Evolutionary conservation across 768 basidiomycete genomes (phyloP), one percentile per base, ranked within the genome.

Genomic region (Lyophyllum shimeji): DNA sequence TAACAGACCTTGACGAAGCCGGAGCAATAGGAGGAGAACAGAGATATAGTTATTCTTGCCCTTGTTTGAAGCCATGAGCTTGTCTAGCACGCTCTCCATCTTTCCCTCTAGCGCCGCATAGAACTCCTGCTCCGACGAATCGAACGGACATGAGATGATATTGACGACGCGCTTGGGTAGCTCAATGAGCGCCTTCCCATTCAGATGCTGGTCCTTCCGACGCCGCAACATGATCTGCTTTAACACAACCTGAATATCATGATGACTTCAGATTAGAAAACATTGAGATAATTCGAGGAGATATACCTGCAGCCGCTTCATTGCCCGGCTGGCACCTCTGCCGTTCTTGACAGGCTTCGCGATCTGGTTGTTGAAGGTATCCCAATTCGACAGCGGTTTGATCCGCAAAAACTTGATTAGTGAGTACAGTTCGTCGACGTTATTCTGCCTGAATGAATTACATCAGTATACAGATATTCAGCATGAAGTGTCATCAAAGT

Each of bases 151-250:
- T 1, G 85, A 78, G 0, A 96, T 75, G 33, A 94, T 71, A 9
- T 88, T 72, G 27, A 99, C 77, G 1, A 68, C 79, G 3, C 94
- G 83, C 13, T 78, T 81, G 0, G 97, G 97, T 0, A 99, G 81
- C 15, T 88, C 79, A 39, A 98, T 78, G 18, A 98, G 76, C 0
- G 84, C 83, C 63, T 93, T 89, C 5, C 96, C 96, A 54, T 95
- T 87, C 17, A 89, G 59, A 0, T 73, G 62, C 49, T 86, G 82
- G 34, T 80, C 80, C 71, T 98, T 99, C 2, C 80, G 86, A 3
- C 97, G 85, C 5, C 96, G 82, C 27, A 98, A 82, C 95, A 98
- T 96, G 58, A 95, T 78, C 12, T 88, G 82, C 60, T 87, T 85
- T 13, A 98, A 75, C 2, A 98, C 85, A 34, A 90, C 83, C 84